These are phyloP conservation scores for Cercophora sp. DNA, from an alignment of 495 filamentous ascomycete genomes.

Conservation along the genomic window DNA sequence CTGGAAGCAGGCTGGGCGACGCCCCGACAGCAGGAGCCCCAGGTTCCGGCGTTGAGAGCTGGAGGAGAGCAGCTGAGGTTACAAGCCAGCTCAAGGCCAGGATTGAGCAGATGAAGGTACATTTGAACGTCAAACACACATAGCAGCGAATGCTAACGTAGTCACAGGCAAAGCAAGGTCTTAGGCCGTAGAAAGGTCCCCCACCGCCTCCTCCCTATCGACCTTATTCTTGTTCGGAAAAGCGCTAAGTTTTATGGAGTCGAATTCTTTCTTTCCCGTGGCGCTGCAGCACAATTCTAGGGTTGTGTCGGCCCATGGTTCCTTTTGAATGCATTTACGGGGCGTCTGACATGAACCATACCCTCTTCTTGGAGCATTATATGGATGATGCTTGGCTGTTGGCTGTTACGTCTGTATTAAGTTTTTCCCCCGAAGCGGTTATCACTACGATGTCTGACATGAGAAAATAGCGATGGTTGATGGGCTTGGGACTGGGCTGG, in stretches of 20 bases:
- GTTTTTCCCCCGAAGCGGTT: too few relatives aligned
- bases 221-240: too few relatives aligned
- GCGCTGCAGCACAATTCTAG: too few relatives aligned
- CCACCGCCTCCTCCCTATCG: background rate
- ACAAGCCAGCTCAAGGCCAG: slow-evolving; percentile 94
- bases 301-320: too few relatives aligned
- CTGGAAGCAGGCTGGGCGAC: slow-evolving; percentile 36
- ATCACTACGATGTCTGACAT: too few relatives aligned
- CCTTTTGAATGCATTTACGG: slow-evolving; percentile 23
- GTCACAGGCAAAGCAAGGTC: slow-evolving; percentile 14
- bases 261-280: too few relatives aligned
- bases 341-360: slow-evolving; percentile 21
- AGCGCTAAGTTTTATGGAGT: slow-evolving; percentile 1
- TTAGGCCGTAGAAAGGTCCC: slow-evolving; percentile 1
- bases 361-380: too few relatives aligned
- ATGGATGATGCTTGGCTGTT: too few relatives aligned
- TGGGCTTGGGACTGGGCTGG: background rate
- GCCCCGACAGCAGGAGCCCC: slow-evolving; percentile 25
- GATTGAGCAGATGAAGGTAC: slow-evolving; percentile 76
- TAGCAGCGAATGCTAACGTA: background rate
- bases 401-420: too few relatives aligned
- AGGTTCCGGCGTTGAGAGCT: slow-evolving; percentile 73
- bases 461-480: too few relatives aligned
- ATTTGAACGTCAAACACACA: slow-evolving; percentile 5
- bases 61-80: slow-evolving; percentile 97